These are phyloP conservation scores for Wickerhamiella azymoides DNA, from an alignment of 805 yeast genomes.

Conservation along the genomic window DNA sequence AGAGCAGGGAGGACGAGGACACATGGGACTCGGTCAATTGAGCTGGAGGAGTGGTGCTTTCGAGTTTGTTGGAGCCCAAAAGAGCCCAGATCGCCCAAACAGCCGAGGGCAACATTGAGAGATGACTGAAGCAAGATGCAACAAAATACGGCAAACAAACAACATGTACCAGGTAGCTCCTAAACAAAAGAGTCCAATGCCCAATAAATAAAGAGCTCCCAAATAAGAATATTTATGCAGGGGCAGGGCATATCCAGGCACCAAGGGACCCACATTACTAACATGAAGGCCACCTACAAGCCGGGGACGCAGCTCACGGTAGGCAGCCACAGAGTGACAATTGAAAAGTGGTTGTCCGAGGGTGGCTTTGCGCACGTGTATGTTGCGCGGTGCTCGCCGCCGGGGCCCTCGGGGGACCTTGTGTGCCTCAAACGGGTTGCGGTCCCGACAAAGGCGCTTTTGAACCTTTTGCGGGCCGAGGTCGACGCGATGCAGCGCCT, in stretches of 20 bases:
- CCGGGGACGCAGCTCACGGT: slow-evolving; percentile 73
- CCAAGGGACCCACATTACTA: not conserved
- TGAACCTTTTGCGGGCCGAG: slow-evolving; percentile 77
- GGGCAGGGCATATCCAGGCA: too few species aligned
- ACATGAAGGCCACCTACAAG: slow-evolving; percentile 33
- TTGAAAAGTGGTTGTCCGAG: slow-evolving; percentile 61
- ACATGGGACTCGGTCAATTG: too few species aligned
- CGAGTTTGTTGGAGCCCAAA: too few species aligned
- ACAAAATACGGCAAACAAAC: too few species aligned
- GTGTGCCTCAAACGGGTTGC: slow-evolving; percentile 92
- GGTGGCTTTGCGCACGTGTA: slow-evolving; percentile 96
- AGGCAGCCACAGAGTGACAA: slow-evolving; percentile 63
- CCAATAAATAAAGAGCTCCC: too few species aligned
- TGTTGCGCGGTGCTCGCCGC: slow-evolving; percentile 54
- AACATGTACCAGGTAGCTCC: too few species aligned
- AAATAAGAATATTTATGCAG: too few species aligned
- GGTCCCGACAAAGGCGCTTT: slow-evolving; percentile 77
- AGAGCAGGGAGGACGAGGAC: not conserved
- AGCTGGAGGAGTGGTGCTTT: too few species aligned
- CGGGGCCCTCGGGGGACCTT: slow-evolving; percentile 35
- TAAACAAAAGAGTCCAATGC: too few species aligned
- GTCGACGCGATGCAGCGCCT: slow-evolving; percentile 94
- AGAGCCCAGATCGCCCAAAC: too few species aligned
- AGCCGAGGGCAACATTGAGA: too few species aligned
- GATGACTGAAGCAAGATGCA: too few species aligned